phyloP scores from a whole-genome alignment of 306 rosid genomes.

The Vicia faba region DNA sequence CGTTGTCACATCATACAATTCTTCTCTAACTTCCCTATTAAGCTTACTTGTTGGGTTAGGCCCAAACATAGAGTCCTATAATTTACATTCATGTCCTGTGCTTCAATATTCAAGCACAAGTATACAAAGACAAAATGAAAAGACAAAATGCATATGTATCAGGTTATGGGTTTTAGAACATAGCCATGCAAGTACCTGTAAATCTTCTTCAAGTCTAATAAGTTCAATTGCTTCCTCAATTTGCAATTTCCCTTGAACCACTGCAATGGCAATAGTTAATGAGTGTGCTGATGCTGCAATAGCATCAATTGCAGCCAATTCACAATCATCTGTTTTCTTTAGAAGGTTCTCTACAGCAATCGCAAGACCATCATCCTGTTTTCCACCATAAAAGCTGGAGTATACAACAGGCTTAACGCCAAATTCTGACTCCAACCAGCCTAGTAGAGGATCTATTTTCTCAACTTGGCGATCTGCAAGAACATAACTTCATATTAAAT shows the following conservation, averaged over 20 bases:
- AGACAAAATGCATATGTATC: not conserved
- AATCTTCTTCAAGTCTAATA: constrained; percentile 90
- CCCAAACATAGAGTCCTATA: not conserved
- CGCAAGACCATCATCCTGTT: constrained; percentile 76
- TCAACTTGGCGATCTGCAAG: constrained; percentile 77
- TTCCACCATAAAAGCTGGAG: constrained; percentile 77
- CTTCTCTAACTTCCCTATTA: constrained; percentile 11
- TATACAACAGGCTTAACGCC: constrained; percentile 78
- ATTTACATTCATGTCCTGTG: not conserved
- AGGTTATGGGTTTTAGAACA: not conserved
- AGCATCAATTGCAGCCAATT: constrained; percentile 87
- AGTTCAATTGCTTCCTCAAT: constrained; percentile 83
- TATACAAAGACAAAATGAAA: not conserved
- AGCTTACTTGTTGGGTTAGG: not conserved
- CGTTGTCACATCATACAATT: not conserved
- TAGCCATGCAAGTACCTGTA: constrained; percentile 58
- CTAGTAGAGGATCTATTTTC: constrained; percentile 80
- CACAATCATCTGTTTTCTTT: constrained; percentile 71
- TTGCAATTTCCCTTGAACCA: constrained; percentile 63
- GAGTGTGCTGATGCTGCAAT: constrained; percentile 82
- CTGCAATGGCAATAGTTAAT: constrained; percentile 62
- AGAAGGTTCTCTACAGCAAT: constrained; percentile 61
- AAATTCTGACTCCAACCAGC: constrained; percentile 80
- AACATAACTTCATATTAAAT: constrained; percentile 26
- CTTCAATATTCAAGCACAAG: not conserved